phyloP scores from a whole-genome alignment of 2,329 filamentous ascomycete species.

The Trichoderma aggressivum region DNA sequence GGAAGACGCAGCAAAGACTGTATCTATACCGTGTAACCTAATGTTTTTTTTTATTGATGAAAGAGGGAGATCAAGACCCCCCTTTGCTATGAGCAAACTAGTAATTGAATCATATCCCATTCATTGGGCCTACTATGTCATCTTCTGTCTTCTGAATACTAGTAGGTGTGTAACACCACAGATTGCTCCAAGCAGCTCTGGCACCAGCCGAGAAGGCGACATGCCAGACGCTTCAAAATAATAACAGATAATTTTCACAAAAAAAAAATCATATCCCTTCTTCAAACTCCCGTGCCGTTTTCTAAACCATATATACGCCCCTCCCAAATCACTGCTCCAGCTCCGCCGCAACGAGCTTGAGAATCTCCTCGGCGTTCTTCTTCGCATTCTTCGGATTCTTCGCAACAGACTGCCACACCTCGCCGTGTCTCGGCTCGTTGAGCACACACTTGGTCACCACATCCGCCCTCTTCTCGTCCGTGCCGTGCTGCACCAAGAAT shows the following conservation, averaged over 20 bases:
- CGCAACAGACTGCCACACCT: constrained; percentile 80
- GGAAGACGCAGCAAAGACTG: background rate
- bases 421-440: constrained; percentile 87
- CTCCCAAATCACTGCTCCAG: constrained; percentile 31
- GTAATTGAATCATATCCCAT: background rate
- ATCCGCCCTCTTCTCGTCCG: constrained; percentile 85
- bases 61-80: background rate
- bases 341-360: constrained; percentile 69
- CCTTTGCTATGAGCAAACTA: background rate
- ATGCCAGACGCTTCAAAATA: background rate
- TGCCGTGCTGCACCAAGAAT: constrained; percentile 88
- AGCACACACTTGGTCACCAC: constrained; percentile 75
- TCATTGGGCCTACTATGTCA: background rate
- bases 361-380: constrained; percentile 72
- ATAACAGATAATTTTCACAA: background rate
- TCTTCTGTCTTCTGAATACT: background rate
- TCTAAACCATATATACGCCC: constrained; percentile 6
- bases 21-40: background rate
- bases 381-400: constrained; percentile 82
- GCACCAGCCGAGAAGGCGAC: background rate
- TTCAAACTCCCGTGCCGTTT: constrained; percentile 8
- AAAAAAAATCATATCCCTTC: background rate
- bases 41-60: background rate
- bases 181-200: background rate
- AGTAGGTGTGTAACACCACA: background rate